Conservation (phyloP, 108 stramenopile genomes). For the Cyclostephanos tholiformis region DNA sequence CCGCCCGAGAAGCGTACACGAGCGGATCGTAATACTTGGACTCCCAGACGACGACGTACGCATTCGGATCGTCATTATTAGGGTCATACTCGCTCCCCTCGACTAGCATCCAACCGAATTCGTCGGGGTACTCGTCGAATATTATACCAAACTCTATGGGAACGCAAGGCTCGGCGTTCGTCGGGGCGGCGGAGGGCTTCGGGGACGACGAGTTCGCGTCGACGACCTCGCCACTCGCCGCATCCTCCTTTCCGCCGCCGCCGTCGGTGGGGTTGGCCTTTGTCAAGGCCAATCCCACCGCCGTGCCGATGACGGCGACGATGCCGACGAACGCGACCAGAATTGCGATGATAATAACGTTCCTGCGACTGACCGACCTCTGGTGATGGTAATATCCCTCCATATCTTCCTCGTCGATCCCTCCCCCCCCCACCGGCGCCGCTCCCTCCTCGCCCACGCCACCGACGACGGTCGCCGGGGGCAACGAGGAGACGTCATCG, state of each 20-base stretch:
- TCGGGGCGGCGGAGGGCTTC: no score
- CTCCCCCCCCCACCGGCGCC: neutral
- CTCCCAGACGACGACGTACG: no score
- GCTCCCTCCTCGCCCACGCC: no score
- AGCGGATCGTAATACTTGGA: conserved; percentile 25
- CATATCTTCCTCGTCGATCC: neutral
- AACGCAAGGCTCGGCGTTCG: no score
- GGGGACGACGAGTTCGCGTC: conserved; percentile 7
- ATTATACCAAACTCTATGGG: no score
- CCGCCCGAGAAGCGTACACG: conserved; percentile 8
- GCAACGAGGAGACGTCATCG: no score
- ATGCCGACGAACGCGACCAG: conserved; percentile 30
- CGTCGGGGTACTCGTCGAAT: no score
- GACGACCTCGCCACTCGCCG: neutral
- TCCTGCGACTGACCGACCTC: conserved; percentile 13
- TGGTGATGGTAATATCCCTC: conserved; percentile 7
- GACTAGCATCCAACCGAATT: no score
- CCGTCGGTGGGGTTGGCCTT: conserved; percentile 1
- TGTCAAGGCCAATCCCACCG: conserved; percentile 24
- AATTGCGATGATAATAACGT: conserved; percentile 23
- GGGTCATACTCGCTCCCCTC: no score
- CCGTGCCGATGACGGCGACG: conserved; percentile 24
- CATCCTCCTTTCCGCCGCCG: neutral
- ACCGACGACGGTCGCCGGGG: no score
- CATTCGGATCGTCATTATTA: no score